Evolutionary conservation across 2,329 filamentous ascomycete genomes (phyloP).

Genomic region (Ampelomyces quisqualis): DNA sequence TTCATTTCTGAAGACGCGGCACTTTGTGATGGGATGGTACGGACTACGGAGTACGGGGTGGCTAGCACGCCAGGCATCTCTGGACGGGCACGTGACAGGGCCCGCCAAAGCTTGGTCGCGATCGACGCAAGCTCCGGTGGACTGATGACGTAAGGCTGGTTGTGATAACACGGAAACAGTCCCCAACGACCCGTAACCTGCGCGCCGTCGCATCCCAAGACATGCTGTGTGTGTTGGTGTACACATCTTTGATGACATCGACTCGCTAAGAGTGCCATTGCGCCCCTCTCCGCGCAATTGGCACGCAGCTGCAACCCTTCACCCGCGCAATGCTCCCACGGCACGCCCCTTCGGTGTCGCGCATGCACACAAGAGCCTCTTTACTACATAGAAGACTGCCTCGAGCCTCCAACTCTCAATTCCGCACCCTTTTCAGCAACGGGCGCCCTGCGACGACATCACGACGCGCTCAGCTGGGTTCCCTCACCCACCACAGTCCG

Average conservation of each 20-base stretch:
- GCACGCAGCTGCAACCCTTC: conserved; percentile 4
- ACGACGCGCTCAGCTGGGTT: conserved; percentile 27
- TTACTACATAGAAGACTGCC: conserved; percentile 15
- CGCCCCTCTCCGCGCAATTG: conserved; percentile 8
- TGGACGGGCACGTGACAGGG: too few species aligned
- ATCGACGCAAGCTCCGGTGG: conserved; percentile 3
- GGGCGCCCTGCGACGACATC: conserved; percentile 17
- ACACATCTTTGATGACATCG: background rate
- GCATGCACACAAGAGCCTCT: conserved; percentile 23
- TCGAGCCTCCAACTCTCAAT: conserved; percentile 14
- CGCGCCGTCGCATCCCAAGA: background rate
- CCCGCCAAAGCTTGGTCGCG: conserved; percentile 17
- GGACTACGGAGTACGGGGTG: too few species aligned
- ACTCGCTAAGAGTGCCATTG: background rate
- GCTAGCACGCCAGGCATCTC: too few species aligned
- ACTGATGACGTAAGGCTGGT: conserved; percentile 20
- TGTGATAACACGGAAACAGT: conserved; percentile 25
- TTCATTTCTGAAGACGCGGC: too few species aligned
- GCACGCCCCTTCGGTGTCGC: conserved; percentile 34
- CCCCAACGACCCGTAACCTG: too few species aligned
- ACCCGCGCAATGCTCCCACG: conserved; percentile 32
- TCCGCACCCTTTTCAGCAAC: conserved; percentile 32
- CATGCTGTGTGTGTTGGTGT: background rate
- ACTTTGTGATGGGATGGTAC: background rate
- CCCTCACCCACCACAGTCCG: conserved; percentile 13